Percentiles rank a stretch among this genome's conserved stretches.
These are phyloP conservation scores for Nicotiana benthamiana DNA, from an alignment of 257 asterid species.

Conservation along the genomic window DNA sequence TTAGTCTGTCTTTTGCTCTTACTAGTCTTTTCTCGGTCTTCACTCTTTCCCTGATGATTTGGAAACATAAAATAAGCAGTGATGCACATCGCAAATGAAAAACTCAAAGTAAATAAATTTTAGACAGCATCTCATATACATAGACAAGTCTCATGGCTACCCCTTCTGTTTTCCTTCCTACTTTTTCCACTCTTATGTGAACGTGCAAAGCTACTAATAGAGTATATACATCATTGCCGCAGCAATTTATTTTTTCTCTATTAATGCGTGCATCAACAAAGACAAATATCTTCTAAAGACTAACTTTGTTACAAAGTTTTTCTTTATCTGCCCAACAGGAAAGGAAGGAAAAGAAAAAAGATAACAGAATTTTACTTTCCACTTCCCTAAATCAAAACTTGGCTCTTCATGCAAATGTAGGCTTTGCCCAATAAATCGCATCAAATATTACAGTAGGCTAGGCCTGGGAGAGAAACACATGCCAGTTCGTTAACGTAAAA, in stretches of 20 bases:
- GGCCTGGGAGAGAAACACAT: neutral
- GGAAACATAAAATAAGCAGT: neutral
- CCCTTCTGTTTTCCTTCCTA: neutral
- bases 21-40: constrained; percentile 30
- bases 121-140: neutral
- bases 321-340: neutral
- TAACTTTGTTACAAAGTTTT: neutral
- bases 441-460: neutral
- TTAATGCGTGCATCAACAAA: neutral
- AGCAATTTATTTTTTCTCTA: neutral
- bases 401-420: neutral
- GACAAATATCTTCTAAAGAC: neutral
- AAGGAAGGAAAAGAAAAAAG: neutral
- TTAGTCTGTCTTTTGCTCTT: constrained; percentile 43
- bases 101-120: neutral
- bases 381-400: neutral
- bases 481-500: neutral
- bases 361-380: neutral
- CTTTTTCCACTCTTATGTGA: neutral
- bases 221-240: neutral
- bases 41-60: constrained; percentile 42
- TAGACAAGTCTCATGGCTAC: neutral
- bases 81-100: neutral
- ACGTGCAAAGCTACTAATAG: neutral
- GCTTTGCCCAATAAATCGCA: neutral